Evolutionary conservation across 192 early-diverging fungal species (phyloP), one percentile per base, ranked within the genome.

Genomic region (Backusella sp.): DNA sequence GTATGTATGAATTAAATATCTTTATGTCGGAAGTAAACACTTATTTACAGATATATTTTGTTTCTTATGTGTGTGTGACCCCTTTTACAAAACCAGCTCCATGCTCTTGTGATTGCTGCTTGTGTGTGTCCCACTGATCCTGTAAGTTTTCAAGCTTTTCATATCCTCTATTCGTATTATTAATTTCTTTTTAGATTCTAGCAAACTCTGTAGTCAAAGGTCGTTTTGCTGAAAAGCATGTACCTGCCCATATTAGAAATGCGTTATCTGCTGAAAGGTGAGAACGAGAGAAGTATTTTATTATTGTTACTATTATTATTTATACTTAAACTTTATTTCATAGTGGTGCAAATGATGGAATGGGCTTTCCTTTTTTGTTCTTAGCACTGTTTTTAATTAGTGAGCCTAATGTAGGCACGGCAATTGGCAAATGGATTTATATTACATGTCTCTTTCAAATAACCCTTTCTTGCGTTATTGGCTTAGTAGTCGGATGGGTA

Each of bases 171-270:
- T 21, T 28, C 34, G 46, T n/a, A 3, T 36, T 74, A 52, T 74
- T 6, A 17, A 49, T 35, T 59, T 15, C 21, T 36, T 67, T 39
- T 7, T 75, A 86, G 85, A 82, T 92, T 44, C 82, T 98, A 59
- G 93, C 96, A 52, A 97, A 96, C 85, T 94, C 95, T 1, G 94
- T 98, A 6, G 93, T 98, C 26, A 95, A 95, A 78, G 97, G 97
- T 14, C 85, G 90, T 36, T 98, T 97, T 86, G 96, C 97, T 28
- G 96, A 97, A 75, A 89, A 91, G 41, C 92, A 96, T 80, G 92
- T 98, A 8, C 92, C 95, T 0, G 76, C 90, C 68, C 87, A 91
- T 12, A 83, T 94, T 49, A 88, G 91, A 62, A 88, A 96, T 74
- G 83, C 92, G 8, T 73, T 96, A 35, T 91, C 92, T 0, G 92